Evolutionary conservation across 1,284 basidiomycete species (phyloP), one percentile per base, ranked within the genome.

Genomic region (Naganishia sp.): DNA sequence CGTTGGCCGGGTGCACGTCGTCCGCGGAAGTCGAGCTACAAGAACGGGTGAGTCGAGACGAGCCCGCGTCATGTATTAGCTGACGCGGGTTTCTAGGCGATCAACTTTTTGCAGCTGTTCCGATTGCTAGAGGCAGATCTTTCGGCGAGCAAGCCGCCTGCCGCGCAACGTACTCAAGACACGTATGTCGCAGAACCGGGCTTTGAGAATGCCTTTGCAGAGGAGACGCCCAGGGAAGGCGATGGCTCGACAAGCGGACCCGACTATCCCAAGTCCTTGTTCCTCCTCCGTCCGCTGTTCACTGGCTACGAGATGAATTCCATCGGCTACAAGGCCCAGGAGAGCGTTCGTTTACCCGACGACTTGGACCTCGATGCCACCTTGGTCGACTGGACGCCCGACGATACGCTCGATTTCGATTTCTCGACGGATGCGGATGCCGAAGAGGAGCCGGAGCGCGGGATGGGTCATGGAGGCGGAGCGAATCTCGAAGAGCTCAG

Each of bases 311-410:
- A 93, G 68, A 85, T 99, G 32, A 93, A 92, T 69, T 89, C 92
- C 0, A 89, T 97, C 18, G 93, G 89, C 0, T 76, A 82, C 6
- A 82, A 84, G 62, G 94, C 94, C 3, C 94, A 97, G 78, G 84
- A 83, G 6, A 87, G 87, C 65, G 89, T 99, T 0, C 84, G 86
- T 1, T 71, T 91, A 3, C 96, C 95, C 0, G 87, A 90, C 2
- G 91, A 88, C 1, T 80, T 99, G 23, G 87, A 98, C 76, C 83
- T 99, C 3, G 90, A 95, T 69, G 79, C 82, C 0, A 93, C 90
- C 85, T 89, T 97, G 67, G 86, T 93, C 6, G 84, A 88, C 1
- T 85, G 85, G 6, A 85, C 85, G 15, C 78, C 46, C 15, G 65
- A 65, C 3, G 46, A 54, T 2, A 46, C 35, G n/a, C 64, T 63